phyloP scores from a whole-genome alignment of 176 grass and related monocot genomes.

The Bothriochloa decipiens region DNA sequence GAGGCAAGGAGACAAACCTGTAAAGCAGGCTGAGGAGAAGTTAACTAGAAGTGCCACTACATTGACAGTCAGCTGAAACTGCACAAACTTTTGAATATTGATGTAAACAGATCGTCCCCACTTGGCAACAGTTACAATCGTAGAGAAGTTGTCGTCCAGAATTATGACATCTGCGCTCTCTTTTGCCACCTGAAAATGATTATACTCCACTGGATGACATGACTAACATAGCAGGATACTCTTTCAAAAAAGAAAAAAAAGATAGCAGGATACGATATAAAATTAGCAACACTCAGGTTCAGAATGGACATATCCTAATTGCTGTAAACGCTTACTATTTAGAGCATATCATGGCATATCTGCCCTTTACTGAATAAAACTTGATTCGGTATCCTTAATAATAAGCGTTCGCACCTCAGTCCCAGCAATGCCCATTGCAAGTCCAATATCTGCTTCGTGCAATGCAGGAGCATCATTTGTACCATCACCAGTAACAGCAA shows the following conservation, averaged over 20 bases:
- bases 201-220: constrained; percentile 18
- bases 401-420: constrained; percentile 72
- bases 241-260: too few relatives aligned
- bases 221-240: too few relatives aligned
- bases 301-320: constrained; percentile 24
- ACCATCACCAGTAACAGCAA: constrained; percentile 97
- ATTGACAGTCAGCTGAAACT: constrained; percentile 97
- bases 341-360: background rate
- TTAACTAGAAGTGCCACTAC: constrained; percentile 89
- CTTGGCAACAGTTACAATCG: constrained; percentile 92
- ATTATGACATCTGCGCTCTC: constrained; percentile 99
- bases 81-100: constrained; percentile 99
- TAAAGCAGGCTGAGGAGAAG: constrained; percentile 93
- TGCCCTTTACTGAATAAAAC: constrained; percentile 1
- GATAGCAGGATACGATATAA: constrained; percentile 9
- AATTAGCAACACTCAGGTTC: constrained; percentile 19
- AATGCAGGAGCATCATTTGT: constrained; percentile 98
- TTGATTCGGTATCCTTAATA: background rate
- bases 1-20: constrained; percentile 49
- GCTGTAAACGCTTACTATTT: background rate
- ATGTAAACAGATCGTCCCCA: constrained; percentile 98
- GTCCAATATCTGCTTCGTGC: constrained; percentile 99
- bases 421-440: constrained; percentile 97
- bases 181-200: constrained; percentile 84
- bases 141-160: constrained; percentile 97